Percentiles rank a stretch among this genome's conserved stretches.
Evolutionary conservation across 495 filamentous ascomycete species (phyloP).

Genomic region (Apiosordaria backusii): DNA sequence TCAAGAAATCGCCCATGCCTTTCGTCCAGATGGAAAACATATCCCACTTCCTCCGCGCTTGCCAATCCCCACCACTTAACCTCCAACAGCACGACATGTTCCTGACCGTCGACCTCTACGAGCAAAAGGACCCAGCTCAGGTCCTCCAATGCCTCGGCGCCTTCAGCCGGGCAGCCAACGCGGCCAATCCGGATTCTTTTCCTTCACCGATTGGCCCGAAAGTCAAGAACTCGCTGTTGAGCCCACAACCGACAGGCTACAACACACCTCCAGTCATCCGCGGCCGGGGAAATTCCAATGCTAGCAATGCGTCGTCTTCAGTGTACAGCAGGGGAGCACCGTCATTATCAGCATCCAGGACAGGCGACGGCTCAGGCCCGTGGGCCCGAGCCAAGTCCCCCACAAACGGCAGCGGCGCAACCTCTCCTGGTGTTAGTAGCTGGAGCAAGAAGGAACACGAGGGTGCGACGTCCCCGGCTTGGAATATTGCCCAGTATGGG

Average conservation of each 20-base stretch:
- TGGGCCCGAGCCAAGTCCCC: slow-evolving; percentile 62
- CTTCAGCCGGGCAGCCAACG: slow-evolving; percentile 83
- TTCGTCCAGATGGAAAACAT: slow-evolving; percentile 99
- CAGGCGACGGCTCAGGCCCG: slow-evolving; percentile 50
- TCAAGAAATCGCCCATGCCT: slow-evolving; percentile 84
- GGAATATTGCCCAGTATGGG: slow-evolving; percentile 98
- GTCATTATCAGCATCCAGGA: slow-evolving; percentile 42
- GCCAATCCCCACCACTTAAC: slow-evolving; percentile 76
- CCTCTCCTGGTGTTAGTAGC: slow-evolving; percentile 61
- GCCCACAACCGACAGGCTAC: slow-evolving; percentile 65
- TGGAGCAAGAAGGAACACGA: slow-evolving; percentile 89
- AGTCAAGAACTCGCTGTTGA: slow-evolving; percentile 54
- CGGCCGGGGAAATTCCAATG: slow-evolving; percentile 62
- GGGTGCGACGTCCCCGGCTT: slow-evolving; percentile 76
- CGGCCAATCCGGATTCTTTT: slow-evolving; percentile 70
- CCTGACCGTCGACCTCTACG: slow-evolving; percentile 95
- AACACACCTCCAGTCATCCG: slow-evolving; percentile 48
- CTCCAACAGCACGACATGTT: slow-evolving; percentile 94
- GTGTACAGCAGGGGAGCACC: slow-evolving; percentile 36
- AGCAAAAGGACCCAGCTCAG: slow-evolving; percentile 94
- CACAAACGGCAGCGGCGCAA: slow-evolving; percentile 30
- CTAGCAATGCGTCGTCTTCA: slow-evolving; percentile 62
- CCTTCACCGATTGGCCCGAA: slow-evolving; percentile 68
- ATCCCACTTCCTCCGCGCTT: slow-evolving; percentile 87
- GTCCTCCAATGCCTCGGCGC: slow-evolving; percentile 90